A percentile compares a stretch with the other conserved stretches of the same genome.
Conservation (phyloP, 257 asterid species). For the Echium plantagineum region DNA sequence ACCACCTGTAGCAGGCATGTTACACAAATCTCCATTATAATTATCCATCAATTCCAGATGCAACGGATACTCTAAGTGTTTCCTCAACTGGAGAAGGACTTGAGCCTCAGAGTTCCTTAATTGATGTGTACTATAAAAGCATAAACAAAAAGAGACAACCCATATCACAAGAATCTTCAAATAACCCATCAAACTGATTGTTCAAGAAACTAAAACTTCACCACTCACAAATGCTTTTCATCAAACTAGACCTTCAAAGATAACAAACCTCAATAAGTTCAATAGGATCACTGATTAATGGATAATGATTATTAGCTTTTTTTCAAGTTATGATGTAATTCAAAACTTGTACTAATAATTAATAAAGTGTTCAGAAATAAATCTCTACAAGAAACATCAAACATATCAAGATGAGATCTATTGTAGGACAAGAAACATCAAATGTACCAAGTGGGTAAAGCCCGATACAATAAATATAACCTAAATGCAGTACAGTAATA, state of each 20-base stretch:
- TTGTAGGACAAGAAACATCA: too few relatives aligned
- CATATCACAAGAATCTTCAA: constrained; percentile 15
- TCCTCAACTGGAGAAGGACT: constrained; percentile 80
- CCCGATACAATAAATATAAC: too few relatives aligned
- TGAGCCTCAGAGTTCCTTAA: constrained; percentile 55
- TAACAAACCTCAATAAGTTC: constrained; percentile 6
- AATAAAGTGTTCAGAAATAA: not conserved
- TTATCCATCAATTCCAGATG: constrained; percentile 43
- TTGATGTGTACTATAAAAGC: constrained; percentile 40
- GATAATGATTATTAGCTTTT: constrained; percentile 4
- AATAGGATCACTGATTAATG: not conserved
- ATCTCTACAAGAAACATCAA: not conserved
- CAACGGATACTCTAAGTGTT: constrained; percentile 72
- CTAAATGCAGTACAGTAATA: too few relatives aligned
- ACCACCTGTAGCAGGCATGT: constrained; percentile 38
- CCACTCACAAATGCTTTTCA: constrained; percentile 8
- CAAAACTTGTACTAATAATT: too few relatives aligned
- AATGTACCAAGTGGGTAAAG: too few relatives aligned
- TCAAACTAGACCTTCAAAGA: constrained; percentile 20
- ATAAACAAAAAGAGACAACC: constrained; percentile 35
- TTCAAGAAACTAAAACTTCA: not conserved
- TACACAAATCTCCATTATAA: constrained; percentile 50
- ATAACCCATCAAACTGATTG: constrained; percentile 31
- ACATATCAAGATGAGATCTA: not conserved
- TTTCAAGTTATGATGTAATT: too few relatives aligned